These are phyloP conservation scores for Eucalyptus paniculata DNA, from an alignment of 345 rosid species.

Conservation along the genomic window DNA sequence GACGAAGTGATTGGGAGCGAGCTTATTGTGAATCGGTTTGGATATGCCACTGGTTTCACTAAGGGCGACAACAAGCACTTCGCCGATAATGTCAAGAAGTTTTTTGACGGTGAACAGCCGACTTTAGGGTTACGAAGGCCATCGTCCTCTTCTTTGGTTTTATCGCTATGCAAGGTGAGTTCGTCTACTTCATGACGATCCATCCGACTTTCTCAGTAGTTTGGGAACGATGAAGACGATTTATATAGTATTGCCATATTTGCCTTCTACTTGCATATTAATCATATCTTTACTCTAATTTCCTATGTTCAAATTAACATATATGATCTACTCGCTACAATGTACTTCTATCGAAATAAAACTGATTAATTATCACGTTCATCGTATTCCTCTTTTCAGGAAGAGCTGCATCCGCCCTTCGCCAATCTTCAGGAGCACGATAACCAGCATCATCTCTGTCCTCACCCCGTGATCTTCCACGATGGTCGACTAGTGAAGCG, in stretches of 20 bases:
- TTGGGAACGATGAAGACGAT: neutral
- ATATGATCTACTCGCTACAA: neutral
- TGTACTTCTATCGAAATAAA: neutral
- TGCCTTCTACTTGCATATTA: neutral
- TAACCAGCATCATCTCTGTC: slow-evolving; percentile 22
- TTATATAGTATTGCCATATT: neutral
- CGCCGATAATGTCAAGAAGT: slow-evolving; percentile 11
- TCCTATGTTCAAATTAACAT: neutral
- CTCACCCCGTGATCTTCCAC: slow-evolving; percentile 79
- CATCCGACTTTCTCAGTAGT: neutral
- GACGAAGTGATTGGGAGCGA: slow-evolving; percentile 76
- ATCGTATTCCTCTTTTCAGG: slow-evolving; percentile 13
- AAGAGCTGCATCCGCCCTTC: slow-evolving; percentile 43
- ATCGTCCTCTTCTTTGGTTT: slow-evolving; percentile 7
- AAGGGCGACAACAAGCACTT: slow-evolving; percentile 5
- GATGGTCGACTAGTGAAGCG: slow-evolving; percentile 90
- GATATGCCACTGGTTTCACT: slow-evolving; percentile 52
- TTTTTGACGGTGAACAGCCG: slow-evolving; percentile 36
- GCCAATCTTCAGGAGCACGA: neutral
- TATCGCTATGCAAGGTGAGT: slow-evolving; percentile 49
- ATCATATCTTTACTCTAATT: neutral
- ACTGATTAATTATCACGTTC: neutral
- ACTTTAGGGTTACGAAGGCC: slow-evolving; percentile 31
- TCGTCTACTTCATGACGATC: neutral
- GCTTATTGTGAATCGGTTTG: slow-evolving; percentile 43